phyloP scores from a whole-genome alignment of 805 yeast species.

The Candida adriatica region DNA sequence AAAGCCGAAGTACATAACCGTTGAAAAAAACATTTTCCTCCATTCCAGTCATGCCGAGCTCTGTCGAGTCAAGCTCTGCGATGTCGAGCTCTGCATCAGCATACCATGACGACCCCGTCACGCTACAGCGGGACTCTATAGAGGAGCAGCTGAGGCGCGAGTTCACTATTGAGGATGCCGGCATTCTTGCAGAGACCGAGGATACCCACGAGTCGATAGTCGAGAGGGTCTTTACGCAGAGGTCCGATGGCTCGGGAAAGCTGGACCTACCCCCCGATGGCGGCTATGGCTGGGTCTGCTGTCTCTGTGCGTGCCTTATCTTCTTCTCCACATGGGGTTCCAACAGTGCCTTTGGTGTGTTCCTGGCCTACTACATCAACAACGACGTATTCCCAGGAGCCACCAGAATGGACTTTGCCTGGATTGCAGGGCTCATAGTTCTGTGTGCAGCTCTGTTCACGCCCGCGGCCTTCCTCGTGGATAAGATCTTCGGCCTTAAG shows the following conservation, averaged over 20 bases:
- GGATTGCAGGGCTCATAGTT: constrained; percentile 62
- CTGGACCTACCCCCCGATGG: constrained; percentile 41
- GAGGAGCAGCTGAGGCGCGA: constrained; percentile 4
- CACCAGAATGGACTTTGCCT: constrained; percentile 51
- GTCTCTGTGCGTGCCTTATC: constrained; percentile 17
- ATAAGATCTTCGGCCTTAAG: constrained; percentile 31
- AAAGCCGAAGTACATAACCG: too few relatives aligned
- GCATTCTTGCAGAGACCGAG: background rate
- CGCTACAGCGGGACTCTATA: too few relatives aligned
- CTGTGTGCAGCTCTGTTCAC: constrained; percentile 49
- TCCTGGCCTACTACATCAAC: constrained; percentile 50
- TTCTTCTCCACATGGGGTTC: constrained; percentile 24
- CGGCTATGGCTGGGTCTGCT: constrained; percentile 37
- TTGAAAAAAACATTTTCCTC: too few relatives aligned
- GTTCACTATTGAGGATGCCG: constrained; percentile 9
- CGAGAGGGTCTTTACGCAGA: background rate
- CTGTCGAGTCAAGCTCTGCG: too few relatives aligned
- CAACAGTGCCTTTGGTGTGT: constrained; percentile 43
- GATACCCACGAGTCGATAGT: background rate
- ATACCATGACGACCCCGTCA: too few relatives aligned
- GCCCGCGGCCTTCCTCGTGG: constrained; percentile 36
- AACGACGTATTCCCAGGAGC: constrained; percentile 46
- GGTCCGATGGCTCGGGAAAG: constrained; percentile 1
- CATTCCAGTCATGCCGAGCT: too few relatives aligned
- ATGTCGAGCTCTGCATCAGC: too few relatives aligned